phyloP scores from a whole-genome alignment of 192 early-diverging fungal species.

The Glomus cerebriforme region DNA sequence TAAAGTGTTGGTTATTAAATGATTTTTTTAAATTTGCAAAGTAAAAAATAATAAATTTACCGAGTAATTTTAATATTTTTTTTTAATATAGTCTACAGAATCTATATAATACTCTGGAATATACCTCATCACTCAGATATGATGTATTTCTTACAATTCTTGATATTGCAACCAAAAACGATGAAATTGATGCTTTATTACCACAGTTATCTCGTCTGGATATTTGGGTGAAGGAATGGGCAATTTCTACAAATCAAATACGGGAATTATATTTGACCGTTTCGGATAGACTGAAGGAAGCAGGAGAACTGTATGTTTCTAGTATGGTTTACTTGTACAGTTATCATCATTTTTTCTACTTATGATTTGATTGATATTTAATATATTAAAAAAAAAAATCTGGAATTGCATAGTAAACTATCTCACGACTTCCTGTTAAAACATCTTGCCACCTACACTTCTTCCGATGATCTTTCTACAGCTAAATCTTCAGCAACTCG shows the following conservation, averaged over 20 bases:
- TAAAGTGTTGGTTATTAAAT: slow-evolving; percentile 8
- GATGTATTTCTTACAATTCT: slow-evolving; percentile 76
- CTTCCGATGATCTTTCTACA: slow-evolving; percentile 42
- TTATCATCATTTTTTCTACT: background rate
- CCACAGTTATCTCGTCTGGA: slow-evolving; percentile 66
- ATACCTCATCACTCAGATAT: slow-evolving; percentile 56
- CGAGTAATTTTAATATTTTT: slow-evolving; percentile 38
- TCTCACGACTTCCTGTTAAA: slow-evolving; percentile 70
- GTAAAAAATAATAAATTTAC: slow-evolving; percentile 28
- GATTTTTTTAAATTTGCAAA: background rate
- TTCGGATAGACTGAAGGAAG: slow-evolving; percentile 61
- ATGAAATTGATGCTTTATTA: slow-evolving; percentile 68
- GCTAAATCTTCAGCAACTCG: slow-evolving; percentile 57
- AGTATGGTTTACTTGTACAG: background rate
- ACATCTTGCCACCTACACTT: slow-evolving; percentile 60
- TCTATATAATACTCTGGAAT: slow-evolving; percentile 81
- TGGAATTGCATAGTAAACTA: slow-evolving; percentile 30
- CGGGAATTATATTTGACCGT: slow-evolving; percentile 64
- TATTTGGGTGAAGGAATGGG: slow-evolving; percentile 71
- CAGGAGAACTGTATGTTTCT: slow-evolving; percentile 60
- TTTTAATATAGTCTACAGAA: slow-evolving; percentile 64
- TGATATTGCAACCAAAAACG: slow-evolving; percentile 67
- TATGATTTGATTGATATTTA: background rate
- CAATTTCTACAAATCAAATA: slow-evolving; percentile 55
- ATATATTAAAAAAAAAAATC: background rate